Percentiles rank a stretch among this genome's conserved stretches.
phyloP scores from a whole-genome alignment of 495 filamentous ascomycete genomes.

The Aspergillus heteromorphus region DNA sequence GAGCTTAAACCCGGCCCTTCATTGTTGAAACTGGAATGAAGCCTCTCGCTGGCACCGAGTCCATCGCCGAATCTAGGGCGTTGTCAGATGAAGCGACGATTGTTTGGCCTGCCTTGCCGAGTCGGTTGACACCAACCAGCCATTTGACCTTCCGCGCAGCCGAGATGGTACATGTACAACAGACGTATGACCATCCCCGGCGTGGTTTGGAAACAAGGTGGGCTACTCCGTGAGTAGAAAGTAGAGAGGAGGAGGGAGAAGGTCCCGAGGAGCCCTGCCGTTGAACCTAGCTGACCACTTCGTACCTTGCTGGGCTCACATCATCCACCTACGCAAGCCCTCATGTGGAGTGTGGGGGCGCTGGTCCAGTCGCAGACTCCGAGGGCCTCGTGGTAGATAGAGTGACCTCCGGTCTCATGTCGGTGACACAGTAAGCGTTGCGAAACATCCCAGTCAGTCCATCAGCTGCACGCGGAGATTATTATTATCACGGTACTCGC shows the following conservation, averaged over 20 bases:
- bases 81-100: constrained; percentile 8
- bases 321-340: background rate
- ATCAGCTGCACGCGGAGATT: background rate
- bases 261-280: background rate
- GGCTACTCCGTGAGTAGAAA: background rate
- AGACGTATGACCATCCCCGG: background rate
- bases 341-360: background rate
- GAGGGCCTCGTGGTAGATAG: constrained; percentile 2
- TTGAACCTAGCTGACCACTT: background rate
- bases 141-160: background rate
- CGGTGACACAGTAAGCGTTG: background rate
- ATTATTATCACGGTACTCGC: background rate
- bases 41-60: background rate
- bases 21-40: no score
- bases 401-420: background rate
- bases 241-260: background rate
- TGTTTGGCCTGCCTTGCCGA: background rate
- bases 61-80: background rate
- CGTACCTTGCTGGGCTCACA: constrained; percentile 8
- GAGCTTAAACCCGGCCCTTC: background rate
- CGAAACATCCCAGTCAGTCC: background rate
- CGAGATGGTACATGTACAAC: constrained; percentile 4
- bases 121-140: background rate
- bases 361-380: background rate
- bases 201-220: background rate